Base-by-base conservation (phyloP, 2,329 filamentous ascomycete species). In the Chaetomiaceae sp. region DNA sequence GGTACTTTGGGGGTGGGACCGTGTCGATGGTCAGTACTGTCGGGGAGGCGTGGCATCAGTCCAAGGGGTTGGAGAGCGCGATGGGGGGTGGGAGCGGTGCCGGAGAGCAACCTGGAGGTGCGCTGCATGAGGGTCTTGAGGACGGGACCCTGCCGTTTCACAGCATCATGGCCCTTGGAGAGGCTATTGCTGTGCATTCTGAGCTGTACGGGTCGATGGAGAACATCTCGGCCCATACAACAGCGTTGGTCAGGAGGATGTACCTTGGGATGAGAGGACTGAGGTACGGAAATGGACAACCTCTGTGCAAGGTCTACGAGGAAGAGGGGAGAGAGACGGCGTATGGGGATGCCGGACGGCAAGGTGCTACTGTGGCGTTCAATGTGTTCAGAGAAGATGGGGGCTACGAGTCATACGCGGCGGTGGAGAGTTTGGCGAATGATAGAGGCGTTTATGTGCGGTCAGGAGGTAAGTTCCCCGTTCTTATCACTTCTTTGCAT, bases 1-100 rank as follows among this genome's bases (percentile, higher is more conserved):
- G 72, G 54, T 87, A 85, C 61, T 87, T 87, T 60, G 84, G 82
- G 17, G 84, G 84, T 23, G 84, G 83, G 9, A 87, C 84, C 1
- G 78, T 83, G 33, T 75, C 78, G 44, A 79, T 82, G 73, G 75
- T 83, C 21, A 74, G 76, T 5, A 70, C 74, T 17, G 64, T 76
- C 37, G 73, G 72, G 14, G 66, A 70, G n/a, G 67, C 69, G 4
- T 85, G 73, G 79, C 77, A 78, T 62, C 73, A 71, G 27, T 79
- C 71, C 55, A 83, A 76, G 48, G 70, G 70, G 5, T 56, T 70
- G 6, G 68, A 71, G 58, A 35, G 30, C n/a, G n/a, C 25, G 30
- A n/a, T 17, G 20, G 37, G 12, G 16, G 16, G 20, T 23, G 33
- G 2, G 27, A 33, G n/a, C 1, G 17, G 27, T 7, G 27, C 19